Percentiles rank a stretch among this genome's conserved stretches.
Evolutionary conservation across 2,329 filamentous ascomycete species (phyloP).

Genomic region (Aspergillus versicolor): DNA sequence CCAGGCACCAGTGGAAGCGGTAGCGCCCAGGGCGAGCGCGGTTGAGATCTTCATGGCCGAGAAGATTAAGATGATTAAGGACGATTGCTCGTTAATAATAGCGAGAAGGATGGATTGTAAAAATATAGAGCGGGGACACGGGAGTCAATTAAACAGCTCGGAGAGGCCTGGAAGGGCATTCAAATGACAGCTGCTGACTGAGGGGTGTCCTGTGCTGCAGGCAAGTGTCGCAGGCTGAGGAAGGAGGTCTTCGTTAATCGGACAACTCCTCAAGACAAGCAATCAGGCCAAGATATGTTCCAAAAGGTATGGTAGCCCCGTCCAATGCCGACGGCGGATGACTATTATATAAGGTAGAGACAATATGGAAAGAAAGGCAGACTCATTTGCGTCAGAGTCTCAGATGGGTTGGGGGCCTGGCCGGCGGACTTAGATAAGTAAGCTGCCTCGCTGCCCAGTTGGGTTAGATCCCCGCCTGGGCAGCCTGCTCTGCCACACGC

Average conservation of each 20-base stretch:
- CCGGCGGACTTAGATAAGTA: neutral
- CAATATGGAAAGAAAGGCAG: too few species aligned
- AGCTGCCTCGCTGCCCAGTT: neutral
- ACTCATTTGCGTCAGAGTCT: too few species aligned
- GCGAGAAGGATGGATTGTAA: neutral
- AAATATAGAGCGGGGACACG: neutral
- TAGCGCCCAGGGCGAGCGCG: constrained; percentile 36
- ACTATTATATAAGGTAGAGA: too few species aligned
- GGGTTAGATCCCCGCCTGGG: too few species aligned
- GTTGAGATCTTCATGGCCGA: constrained; percentile 37
- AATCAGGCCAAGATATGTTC: neutral
- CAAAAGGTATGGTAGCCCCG: neutral
- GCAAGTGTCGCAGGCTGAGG: neutral
- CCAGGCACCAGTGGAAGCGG: constrained; percentile 30
- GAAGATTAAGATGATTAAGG: constrained; percentile 5
- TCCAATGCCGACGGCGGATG: neutral
- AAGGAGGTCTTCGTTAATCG: neutral
- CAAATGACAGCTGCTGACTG: neutral
- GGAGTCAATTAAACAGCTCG: neutral
- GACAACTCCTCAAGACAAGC: neutral
- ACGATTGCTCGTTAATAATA: neutral
- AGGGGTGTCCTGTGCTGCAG: neutral
- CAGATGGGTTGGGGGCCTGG: too few species aligned
- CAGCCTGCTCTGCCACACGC: too few species aligned
- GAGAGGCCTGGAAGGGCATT: neutral